A percentile compares a stretch with the other conserved stretches of the same genome.
Conservation (phyloP, 2,329 filamentous ascomycete genomes). For the Diaporthe sp. region DNA sequence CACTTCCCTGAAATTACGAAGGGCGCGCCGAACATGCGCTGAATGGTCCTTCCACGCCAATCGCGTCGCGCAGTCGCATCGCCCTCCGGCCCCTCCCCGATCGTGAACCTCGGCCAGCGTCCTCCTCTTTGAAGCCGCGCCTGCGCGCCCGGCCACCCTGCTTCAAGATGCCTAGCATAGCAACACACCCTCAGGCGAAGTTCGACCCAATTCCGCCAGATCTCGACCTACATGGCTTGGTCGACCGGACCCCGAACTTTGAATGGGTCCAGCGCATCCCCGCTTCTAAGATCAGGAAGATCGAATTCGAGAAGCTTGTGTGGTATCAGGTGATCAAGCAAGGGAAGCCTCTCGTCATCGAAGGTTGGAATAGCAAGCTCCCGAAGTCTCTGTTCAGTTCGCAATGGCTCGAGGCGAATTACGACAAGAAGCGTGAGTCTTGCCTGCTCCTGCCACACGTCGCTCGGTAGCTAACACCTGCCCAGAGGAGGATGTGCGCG, state of each 20-base stretch:
- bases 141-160: neutral
- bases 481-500: conserved; percentile 85
- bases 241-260: conserved; percentile 86
- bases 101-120: neutral
- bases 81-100: neutral
- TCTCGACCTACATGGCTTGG: conserved; percentile 81
- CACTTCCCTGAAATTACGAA: neutral
- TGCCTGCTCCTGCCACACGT: neutral
- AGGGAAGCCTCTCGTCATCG: conserved; percentile 90
- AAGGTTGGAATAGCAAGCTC: conserved; percentile 84
- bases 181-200: conserved; percentile 84
- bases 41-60: conserved; percentile 9
- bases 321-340: conserved; percentile 85
- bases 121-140: neutral
- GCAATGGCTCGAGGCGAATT: conserved; percentile 83
- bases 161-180: conserved; percentile 74
- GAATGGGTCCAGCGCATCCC: conserved; percentile 87
- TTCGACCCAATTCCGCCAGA: conserved; percentile 93
- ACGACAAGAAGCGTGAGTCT: conserved; percentile 81
- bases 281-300: conserved; percentile 80
- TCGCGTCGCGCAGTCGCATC: conserved; percentile 30
- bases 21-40: conserved; percentile 27
- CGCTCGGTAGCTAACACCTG: conserved; percentile 43
- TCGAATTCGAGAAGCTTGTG: conserved; percentile 89
- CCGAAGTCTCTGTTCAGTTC: conserved; percentile 84